Percentiles rank a stretch among this genome's conserved stretches.
Conservation (phyloP, 805 yeast species). For the Priceomyces castillae region DNA sequence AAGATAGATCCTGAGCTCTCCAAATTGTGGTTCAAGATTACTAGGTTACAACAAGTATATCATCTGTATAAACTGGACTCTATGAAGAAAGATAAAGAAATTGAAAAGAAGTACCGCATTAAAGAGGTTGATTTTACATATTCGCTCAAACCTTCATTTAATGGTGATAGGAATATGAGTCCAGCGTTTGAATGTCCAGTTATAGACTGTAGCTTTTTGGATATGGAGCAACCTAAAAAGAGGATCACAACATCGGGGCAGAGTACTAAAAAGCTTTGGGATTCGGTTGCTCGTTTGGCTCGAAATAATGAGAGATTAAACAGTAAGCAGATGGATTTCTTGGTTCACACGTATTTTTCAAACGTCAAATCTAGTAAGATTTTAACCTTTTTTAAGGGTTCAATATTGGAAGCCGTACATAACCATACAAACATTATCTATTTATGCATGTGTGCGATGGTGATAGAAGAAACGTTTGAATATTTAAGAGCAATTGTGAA, state of each 20-base stretch:
- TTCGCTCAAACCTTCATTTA: slow-evolving; percentile 8
- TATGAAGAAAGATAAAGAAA: slow-evolving; percentile 6
- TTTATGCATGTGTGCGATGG: slow-evolving; percentile 27
- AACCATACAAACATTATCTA: slow-evolving; percentile 24
- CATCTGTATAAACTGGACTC: slow-evolving; percentile 32
- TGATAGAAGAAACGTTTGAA: slow-evolving; percentile 31
- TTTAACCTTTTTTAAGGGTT: slow-evolving; percentile 22
- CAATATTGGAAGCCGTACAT: slow-evolving; percentile 19
- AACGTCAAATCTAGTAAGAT: slow-evolving; percentile 23
- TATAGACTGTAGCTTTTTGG: slow-evolving; percentile 34
- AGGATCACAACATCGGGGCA: neutral
- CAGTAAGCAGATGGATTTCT: slow-evolving; percentile 22
- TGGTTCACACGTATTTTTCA: slow-evolving; percentile 30
- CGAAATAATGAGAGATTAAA: slow-evolving; percentile 20
- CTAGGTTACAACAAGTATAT: slow-evolving; percentile 39
- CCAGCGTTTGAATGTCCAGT: slow-evolving; percentile 33
- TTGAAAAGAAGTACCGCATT: slow-evolving; percentile 9
- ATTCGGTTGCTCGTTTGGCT: slow-evolving; percentile 15
- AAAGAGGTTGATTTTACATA: slow-evolving; percentile 27
- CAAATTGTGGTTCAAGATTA: slow-evolving; percentile 39
- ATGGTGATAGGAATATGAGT: neutral
- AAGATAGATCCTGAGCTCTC: slow-evolving; percentile 40
- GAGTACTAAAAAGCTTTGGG: slow-evolving; percentile 23
- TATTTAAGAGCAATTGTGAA: slow-evolving; percentile 12
- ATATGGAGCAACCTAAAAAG: neutral